Percentiles rank a stretch among this genome's conserved stretches.
Evolutionary conservation across 169 alveolate species (phyloP).

Genomic region (Babesia divergens): DNA sequence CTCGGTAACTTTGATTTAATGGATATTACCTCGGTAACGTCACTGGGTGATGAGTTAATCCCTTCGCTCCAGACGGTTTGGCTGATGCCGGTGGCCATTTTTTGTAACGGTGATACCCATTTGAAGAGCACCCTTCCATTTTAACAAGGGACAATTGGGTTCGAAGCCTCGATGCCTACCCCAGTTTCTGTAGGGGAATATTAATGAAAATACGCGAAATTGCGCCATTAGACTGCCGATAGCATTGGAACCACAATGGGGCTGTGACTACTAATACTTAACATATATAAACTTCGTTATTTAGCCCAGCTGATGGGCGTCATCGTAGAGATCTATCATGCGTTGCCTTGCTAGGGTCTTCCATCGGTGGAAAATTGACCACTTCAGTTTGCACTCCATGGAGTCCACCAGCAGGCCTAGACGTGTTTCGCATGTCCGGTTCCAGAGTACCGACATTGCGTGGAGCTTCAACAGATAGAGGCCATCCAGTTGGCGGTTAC

Average conservation of each 20-base stretch:
- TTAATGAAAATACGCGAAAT: no score
- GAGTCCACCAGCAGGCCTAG: neutral
- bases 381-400: constrained; percentile 5
- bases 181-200: no score
- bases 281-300: no score
- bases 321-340: neutral
- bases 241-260: no score
- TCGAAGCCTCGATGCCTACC: no score
- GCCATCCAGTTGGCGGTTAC: constrained; percentile 9
- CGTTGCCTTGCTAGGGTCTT: neutral
- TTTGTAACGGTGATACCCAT: neutral
- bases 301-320: neutral
- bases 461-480: constrained; percentile 11
- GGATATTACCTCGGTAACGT: no score
- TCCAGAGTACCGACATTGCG: constrained; percentile 1
- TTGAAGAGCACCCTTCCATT: no score
- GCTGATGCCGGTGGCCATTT: neutral
- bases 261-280: no score
- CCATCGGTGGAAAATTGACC: constrained; percentile 20
- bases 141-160: no score
- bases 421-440: constrained; percentile 20
- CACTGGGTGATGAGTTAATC: no score
- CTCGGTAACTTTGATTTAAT: no score
- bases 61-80: neutral
- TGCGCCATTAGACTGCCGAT: no score